These are phyloP conservation scores for Coniochaeta sp. DNA, from an alignment of 2,329 filamentous ascomycete genomes.

Conservation along the genomic window DNA sequence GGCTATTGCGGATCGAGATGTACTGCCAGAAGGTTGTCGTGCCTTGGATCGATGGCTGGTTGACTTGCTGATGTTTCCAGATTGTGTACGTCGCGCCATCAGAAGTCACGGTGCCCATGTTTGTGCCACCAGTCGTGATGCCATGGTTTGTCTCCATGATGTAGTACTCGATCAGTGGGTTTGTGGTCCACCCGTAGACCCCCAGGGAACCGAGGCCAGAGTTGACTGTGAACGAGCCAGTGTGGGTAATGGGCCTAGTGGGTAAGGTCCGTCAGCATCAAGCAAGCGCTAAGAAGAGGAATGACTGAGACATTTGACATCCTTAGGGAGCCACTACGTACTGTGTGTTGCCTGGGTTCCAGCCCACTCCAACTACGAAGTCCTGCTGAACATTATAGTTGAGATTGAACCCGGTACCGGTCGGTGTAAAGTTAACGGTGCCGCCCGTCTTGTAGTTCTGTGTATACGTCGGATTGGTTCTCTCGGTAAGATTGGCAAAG, in stretches of 20 bases:
- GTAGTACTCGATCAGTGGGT: conserved; percentile 30
- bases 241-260: conserved; percentile 14
- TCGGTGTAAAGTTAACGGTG: conserved; percentile 20
- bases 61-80: conserved; percentile 25
- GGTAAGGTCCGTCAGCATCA: too few relatives aligned
- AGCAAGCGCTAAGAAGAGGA: too few relatives aligned
- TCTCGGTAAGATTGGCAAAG: conserved; percentile 11
- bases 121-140: conserved; percentile 19
- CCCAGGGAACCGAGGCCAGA: conserved; percentile 22
- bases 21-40: conserved; percentile 42
- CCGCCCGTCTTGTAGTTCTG: conserved; percentile 34
- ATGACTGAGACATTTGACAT: too few relatives aligned
- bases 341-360: conserved; percentile 44
- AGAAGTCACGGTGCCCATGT: conserved; percentile 21
- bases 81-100: conserved; percentile 27
- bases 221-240: conserved; percentile 13
- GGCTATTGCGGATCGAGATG: conserved; percentile 35
- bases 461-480: conserved; percentile 17
- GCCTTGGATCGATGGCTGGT: conserved; percentile 37
- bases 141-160: conserved; percentile 24
- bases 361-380: conserved; percentile 53
- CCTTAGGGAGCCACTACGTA: conserved; percentile 20
- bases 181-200: conserved; percentile 28
- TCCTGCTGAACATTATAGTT: conserved; percentile 36
- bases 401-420: conserved; percentile 28